phyloP scores from a whole-genome alignment of 2,329 filamentous ascomycete genomes.

The Metarhizium sp. region DNA sequence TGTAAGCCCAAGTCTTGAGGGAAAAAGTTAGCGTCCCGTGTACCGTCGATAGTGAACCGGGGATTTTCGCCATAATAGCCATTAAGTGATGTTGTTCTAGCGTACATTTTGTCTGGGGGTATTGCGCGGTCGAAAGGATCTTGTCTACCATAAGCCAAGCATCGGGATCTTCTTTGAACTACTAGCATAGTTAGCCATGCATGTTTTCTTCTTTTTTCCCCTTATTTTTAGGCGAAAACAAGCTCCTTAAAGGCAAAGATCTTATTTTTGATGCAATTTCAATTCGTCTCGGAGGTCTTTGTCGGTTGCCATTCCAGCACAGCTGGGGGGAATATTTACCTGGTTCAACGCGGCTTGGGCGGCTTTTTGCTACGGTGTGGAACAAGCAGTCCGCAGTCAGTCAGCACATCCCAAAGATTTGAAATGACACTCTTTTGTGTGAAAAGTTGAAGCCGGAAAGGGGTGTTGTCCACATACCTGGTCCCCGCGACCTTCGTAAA shows the following conservation, averaged over 20 bases:
- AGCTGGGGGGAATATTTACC: conserved; percentile 43
- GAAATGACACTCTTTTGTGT: not conserved
- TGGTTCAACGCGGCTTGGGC: conserved; percentile 89
- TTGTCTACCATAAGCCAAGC: conserved; percentile 96
- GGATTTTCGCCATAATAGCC: not conserved
- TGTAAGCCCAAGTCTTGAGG: conserved; percentile 77
- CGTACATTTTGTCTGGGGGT: conserved; percentile 93
- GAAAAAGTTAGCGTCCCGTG: conserved; percentile 11
- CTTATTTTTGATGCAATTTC: not conserved
- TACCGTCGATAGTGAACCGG: not conserved
- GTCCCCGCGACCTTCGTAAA: conserved; percentile 94
- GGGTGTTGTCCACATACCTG: conserved; percentile 52
- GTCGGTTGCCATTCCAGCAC: not conserved
- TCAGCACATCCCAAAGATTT: conserved; percentile 20
- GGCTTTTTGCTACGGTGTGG: conserved; percentile 71
- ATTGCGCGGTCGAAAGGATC: conserved; percentile 86
- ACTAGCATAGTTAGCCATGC: conserved; percentile 10
- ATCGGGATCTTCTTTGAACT: conserved; percentile 99
- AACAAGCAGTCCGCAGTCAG: conserved; percentile 22
- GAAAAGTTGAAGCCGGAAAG: not conserved
- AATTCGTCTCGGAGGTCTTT: not conserved
- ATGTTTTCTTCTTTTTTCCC: not conserved
- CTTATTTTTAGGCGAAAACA: too few species aligned
- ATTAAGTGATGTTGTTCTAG: conserved; percentile 9
- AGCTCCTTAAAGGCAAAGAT: not conserved